Evolutionary conservation across 2,329 filamentous ascomycete genomes (phyloP), one percentile per base, ranked within the genome.

Genomic region (Paecilomyces fulvus): DNA sequence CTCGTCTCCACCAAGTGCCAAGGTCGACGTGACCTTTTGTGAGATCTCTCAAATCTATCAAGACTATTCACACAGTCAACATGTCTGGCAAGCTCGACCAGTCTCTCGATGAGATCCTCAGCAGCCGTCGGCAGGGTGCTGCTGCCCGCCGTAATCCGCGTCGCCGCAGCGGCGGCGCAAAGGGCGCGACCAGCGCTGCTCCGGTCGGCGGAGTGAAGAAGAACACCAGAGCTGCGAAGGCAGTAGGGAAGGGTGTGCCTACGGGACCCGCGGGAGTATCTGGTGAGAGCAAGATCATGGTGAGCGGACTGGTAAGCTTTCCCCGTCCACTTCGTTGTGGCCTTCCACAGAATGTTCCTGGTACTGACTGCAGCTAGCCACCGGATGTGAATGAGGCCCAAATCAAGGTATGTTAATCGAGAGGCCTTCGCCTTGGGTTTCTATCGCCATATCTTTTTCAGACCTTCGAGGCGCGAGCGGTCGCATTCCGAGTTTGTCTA

Each of bases 381-480:
- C 86, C 87, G 80, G 94, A 99, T 85, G 91, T 99, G 77, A 90
- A 86, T 79, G 92, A 97, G 83, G 80, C 80, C 80, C 90, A 95
- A 86, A 95, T 99, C 81, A 97, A 99, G 94, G 94, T 99, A 99
- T 95, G 94, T 99, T 91, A 88, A 91, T 86, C 81, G 84, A 88
- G 81, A 87, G 86, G 86, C 83, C 78, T 71, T 78, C 73, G 76
- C 84, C 80, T 82, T 81, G 84, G 85, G 84, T 81, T 86, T 85
- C 82, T 78, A 82, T 87, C 84, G 85, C 83, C 83, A 79, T 77
- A 72, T 78, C 73, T 68, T 74, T 69, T 75, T 70, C 65, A 71
- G 66, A 70, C 67, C 65, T 63, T 66, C 61, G 71, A 68, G 69
- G 68, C 68, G 69, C 67, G 67, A 69, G 66, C 67, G 67, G 65